Base-by-base conservation (phyloP, 1,139 yeast species). In the Blastobotrys elegans region DNA sequence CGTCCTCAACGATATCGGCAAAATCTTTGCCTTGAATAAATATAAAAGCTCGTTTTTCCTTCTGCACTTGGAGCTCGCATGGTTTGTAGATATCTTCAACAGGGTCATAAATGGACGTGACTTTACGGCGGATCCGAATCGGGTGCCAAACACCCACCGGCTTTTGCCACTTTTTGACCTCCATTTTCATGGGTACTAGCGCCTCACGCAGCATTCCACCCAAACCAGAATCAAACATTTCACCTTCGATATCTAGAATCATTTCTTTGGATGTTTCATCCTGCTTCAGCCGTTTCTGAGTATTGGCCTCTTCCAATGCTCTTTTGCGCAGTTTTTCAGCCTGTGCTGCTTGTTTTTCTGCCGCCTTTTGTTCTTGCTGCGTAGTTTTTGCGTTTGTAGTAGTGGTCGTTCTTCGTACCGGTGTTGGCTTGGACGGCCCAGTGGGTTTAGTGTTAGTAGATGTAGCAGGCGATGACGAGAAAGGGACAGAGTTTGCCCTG, bases 51-150 rank as follows among this genome's bases (percentile, higher is more conserved):
- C 42, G 43, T 0, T 46, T 26, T 40, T 54, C 59, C 5, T 41
- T 43, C 20, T 34, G 39, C 6, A 57, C 48, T 22, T 39, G 34
- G 14, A 42, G 30, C 2, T 48, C 50, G 11, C 50, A 43, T 5
- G 60, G 60, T 7, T 50, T 44, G 35, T 48, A 56, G 34, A 57
- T 49, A 16, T 52, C 56, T 18, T 46, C 41, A 3, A 50, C 54
- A 2, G 46, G 44, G 38, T 58, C 57, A 38, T 53, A 58, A 24
- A 18, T 34, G 8, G 50, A 32, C 3, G 53, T 47, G 11, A 52
- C 50, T 30, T 54, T 55, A n/a, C 61, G 50, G 14, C 44, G 41
- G 30, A 56, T 40, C 17, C 42, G 44, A 32, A 56, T 21, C 35
- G 39, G 43, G 7, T 39, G 31, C 40, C 35, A 18, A 36, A 34